Percentiles rank a stretch among this genome's conserved stretches.
Conservation (phyloP, 1,284 basidiomycete species). For the Ustilago esculenta region DNA sequence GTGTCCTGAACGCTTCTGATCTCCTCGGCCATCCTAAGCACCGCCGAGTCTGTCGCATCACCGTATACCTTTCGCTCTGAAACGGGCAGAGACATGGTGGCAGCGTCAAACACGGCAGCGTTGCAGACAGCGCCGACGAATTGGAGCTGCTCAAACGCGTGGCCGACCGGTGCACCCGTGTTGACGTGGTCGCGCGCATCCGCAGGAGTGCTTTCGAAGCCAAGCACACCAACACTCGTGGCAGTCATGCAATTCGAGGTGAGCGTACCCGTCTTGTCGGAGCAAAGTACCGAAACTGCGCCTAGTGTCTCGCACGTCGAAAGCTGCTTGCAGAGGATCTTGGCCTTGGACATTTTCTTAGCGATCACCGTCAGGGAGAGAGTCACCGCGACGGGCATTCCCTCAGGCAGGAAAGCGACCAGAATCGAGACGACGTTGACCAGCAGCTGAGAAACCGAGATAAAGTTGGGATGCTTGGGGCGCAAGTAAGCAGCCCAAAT, state of each 20-base stretch:
- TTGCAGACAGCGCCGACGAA: constrained; percentile 74
- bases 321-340: constrained; percentile 74
- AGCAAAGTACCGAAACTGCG: constrained; percentile 74
- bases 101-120: constrained; percentile 72
- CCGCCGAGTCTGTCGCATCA: constrained; percentile 75
- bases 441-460: constrained; percentile 73
- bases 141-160: constrained; percentile 55
- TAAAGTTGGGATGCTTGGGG: constrained; percentile 71
- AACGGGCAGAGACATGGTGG: constrained; percentile 26
- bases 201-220: constrained; percentile 51
- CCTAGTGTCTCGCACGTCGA: constrained; percentile 77
- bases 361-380: constrained; percentile 77
- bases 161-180: constrained; percentile 32
- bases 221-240: constrained; percentile 68
- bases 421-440: constrained; percentile 73
- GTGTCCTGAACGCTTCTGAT: constrained; percentile 66
- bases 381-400: constrained; percentile 77
- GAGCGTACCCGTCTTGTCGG: constrained; percentile 79
- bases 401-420: constrained; percentile 76
- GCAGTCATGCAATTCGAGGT: constrained; percentile 71
- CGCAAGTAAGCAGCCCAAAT: constrained; percentile 71
- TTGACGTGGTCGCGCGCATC: constrained; percentile 44
- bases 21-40: constrained; percentile 73
- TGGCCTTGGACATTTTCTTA: constrained; percentile 77
- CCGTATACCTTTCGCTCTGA: constrained; percentile 70